Evolutionary conservation across 257 asterid genomes (phyloP).

Genomic region (Solanum acaule): DNA sequence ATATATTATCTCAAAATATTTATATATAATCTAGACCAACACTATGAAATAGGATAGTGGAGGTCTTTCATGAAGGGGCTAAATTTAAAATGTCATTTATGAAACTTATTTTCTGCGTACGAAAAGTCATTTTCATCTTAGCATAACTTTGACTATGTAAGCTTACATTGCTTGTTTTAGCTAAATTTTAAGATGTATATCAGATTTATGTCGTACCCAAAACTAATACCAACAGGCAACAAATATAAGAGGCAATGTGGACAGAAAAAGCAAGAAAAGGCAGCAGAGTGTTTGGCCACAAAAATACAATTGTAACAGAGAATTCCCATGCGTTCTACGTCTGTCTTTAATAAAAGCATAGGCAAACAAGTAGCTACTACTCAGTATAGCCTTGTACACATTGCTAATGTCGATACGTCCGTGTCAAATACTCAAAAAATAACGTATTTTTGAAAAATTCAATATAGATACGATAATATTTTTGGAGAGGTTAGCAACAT

Average conservation of each 20-base stretch:
- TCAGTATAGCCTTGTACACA: background rate
- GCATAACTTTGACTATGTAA: background rate
- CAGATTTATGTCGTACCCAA: background rate
- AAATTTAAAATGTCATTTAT: background rate
- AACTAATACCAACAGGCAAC: background rate
- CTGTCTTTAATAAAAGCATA: background rate
- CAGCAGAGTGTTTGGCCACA: background rate
- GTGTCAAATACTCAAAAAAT: no score
- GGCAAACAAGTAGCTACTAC: background rate
- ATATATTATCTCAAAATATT: background rate
- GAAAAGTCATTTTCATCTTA: background rate
- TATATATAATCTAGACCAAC: background rate
- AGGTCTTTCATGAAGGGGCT: background rate
- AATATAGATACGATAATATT: background rate
- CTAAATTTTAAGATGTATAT: background rate
- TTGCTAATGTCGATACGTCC: background rate
- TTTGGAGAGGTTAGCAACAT: background rate
- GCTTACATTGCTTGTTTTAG: background rate
- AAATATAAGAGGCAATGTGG: background rate
- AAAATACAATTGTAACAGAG: background rate
- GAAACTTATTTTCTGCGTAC: background rate
- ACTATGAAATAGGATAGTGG: background rate
- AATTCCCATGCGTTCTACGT: background rate
- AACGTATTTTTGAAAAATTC: background rate
- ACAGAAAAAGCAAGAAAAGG: background rate